A percentile compares a stretch with the other conserved stretches of the same genome.
Conservation (phyloP, 768 basidiomycete species). For the Agaricus blazei region DNA sequence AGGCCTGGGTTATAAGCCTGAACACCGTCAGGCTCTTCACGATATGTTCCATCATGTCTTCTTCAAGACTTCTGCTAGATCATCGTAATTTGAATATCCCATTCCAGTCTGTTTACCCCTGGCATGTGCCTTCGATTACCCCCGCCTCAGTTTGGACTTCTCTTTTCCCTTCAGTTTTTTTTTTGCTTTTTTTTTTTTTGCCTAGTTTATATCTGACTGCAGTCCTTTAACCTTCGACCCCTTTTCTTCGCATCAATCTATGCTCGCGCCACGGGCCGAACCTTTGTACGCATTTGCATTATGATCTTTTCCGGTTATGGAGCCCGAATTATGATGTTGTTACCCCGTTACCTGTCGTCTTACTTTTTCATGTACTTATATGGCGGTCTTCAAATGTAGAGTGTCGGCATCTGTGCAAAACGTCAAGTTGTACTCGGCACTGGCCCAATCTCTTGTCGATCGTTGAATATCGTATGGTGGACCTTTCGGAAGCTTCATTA, state of each 20-base stretch:
- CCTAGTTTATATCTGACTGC: neutral
- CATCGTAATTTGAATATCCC: neutral
- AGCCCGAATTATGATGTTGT: neutral
- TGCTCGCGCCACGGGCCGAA: neutral
- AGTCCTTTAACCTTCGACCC: neutral
- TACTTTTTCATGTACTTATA: neutral
- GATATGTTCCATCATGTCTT: slow-evolving; percentile 8
- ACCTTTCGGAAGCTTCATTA: neutral
- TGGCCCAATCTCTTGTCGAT: neutral
- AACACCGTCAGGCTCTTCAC: slow-evolving; percentile 5
- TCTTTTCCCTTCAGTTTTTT: neutral
- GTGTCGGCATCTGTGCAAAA: neutral
- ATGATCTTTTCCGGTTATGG: neutral
- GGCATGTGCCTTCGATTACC: neutral
- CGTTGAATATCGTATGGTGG: neutral
- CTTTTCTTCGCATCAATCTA: neutral
- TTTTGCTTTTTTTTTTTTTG: neutral
- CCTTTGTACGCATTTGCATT: slow-evolving; percentile 5
- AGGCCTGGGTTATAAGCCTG: slow-evolving; percentile 7
- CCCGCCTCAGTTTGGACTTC: neutral
- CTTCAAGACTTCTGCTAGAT: slow-evolving; percentile 5
- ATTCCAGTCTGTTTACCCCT: neutral
- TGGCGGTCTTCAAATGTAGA: neutral
- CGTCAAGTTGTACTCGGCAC: too few species aligned
- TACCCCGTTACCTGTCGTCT: neutral